Evolutionary conservation across 2,329 filamentous ascomycete genomes (phyloP), one percentile per base, ranked within the genome.

Genomic region (Botryotinia convoluta): DNA sequence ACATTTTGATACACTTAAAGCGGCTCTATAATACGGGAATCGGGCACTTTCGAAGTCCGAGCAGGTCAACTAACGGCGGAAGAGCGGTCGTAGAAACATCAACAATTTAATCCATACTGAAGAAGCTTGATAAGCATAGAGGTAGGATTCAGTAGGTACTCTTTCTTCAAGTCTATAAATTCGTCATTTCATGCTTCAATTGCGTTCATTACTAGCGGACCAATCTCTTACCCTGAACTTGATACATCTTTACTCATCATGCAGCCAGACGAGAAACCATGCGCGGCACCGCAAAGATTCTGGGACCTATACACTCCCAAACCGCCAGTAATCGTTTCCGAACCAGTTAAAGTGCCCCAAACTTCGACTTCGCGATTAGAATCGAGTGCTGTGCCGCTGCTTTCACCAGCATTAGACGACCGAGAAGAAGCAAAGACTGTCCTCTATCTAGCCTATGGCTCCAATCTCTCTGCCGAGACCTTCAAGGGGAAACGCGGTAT

Each of bases 371-470:
- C 61, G 26, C 70, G 45, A 45, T 37, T 72, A 20, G 22, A 62
- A n/a, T 6, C 35, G 54, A 48, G 62, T 22, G 57, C 72, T 42
- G 32, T 18, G 35, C 48, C 48, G 3, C 63, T 29, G 12, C 71
- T 78, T 45, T 75, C 77, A 22, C 57, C 26, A 20, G 76, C 73
- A 20, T 72, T 75, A 18, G 42, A 44, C 29, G 61, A 67, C 54
- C 76, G 73, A 7, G 54, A 62, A 35, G 73, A 76, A 61, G 45
- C 65, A n/a, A 73, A 76, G 54, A 92, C 92, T 1, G 86, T 94
- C 39, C 87, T 95, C 69, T 95, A 95, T 81, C 88, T 95, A 35
- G 95, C 95, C 18, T 98, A 98, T 81, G 96, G 95, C 77, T 97
- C 94, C 70, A 98, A 98, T 81, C 88, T 98, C 75, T 90, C 87